Base-by-base conservation (phyloP, 306 rosid genomes). In the Alnus rubra region DNA sequence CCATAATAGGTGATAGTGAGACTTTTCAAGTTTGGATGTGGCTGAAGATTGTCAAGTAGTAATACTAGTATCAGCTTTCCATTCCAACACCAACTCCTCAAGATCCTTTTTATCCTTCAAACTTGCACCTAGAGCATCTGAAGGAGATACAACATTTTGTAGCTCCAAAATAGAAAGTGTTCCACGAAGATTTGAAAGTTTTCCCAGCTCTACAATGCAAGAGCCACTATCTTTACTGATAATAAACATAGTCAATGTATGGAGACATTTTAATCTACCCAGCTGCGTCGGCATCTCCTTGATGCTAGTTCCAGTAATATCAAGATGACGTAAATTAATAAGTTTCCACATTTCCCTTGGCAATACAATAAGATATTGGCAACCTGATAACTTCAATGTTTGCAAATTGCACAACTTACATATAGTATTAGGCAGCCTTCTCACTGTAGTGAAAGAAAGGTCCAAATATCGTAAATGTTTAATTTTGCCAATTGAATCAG, bases 341-440 rank as follows among this genome's bases (percentile, higher is more conserved):
- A 84, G 80, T 51, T 53, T 80, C n/a, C 47, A 65, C 80, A 77
- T 63, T 51, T 80, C 45, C 31, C 33, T 4, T 0, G 80, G 87
- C 50, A 84, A 69, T 18, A 50, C 23, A 7, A 7, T 4, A 52
- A 80, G 75, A 47, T 30, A 0, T 4, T 13, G 7, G 59, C 90
- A 88, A 12, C 16, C 4, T 0, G 50, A 45, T 56, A 86, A 64
- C 49, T 71, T 19, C 30, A 89, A 30, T 0, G 85, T 81, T 54
- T 89, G 87, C 19, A 89, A 74, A 64, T 83, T 83, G 48, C 67
- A 77, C 31, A 85, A 74, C 9, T 9, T 19, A 35, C 87, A 1
- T 9, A 78, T 23, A 13, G 84, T 77, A 56, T 76, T 28, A 4
- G 89, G 87, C 1, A 87, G 9, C 2, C 2, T n/a, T 74, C 4